Conservation (phyloP, 2,329 filamentous ascomycete genomes). For the Arthrobotrys musiformis region DNA sequence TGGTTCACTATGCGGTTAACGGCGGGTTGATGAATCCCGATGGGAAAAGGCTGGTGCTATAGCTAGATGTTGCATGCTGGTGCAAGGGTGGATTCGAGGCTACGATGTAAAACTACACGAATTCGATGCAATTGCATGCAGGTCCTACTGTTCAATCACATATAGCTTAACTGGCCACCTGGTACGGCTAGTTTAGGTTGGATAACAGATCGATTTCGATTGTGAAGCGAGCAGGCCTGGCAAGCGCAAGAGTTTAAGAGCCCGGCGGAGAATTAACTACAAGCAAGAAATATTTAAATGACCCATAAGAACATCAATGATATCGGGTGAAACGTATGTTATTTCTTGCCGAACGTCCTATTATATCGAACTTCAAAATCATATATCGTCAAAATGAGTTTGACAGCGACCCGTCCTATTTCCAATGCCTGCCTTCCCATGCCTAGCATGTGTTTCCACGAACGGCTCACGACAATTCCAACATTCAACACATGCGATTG, state of each 20-base stretch:
- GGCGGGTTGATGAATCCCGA: background rate
- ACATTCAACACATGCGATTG: conserved; percentile 18
- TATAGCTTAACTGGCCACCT: no score
- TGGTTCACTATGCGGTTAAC: background rate
- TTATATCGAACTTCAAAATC: background rate
- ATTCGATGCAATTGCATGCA: no score
- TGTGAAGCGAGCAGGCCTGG: no score
- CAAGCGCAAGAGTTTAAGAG: no score
- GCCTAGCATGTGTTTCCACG: conserved; percentile 9
- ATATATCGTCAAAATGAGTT: background rate
- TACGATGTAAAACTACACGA: no score
- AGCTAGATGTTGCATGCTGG: no score
- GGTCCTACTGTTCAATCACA: no score
- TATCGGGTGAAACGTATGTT: background rate
- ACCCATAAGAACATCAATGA: background rate
- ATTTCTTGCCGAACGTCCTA: background rate
- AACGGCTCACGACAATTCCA: background rate
- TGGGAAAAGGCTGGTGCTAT: no score
- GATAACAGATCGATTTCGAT: no score
- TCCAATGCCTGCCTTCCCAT: conserved; percentile 2
- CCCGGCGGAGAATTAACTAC: background rate
- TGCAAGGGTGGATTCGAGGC: no score
- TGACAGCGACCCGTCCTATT: conserved; percentile 10
- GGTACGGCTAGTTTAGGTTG: no score
- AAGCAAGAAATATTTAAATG: background rate